Base-by-base conservation (phyloP, 208 protist genomes). In the Trypanosoma brucei region DNA sequence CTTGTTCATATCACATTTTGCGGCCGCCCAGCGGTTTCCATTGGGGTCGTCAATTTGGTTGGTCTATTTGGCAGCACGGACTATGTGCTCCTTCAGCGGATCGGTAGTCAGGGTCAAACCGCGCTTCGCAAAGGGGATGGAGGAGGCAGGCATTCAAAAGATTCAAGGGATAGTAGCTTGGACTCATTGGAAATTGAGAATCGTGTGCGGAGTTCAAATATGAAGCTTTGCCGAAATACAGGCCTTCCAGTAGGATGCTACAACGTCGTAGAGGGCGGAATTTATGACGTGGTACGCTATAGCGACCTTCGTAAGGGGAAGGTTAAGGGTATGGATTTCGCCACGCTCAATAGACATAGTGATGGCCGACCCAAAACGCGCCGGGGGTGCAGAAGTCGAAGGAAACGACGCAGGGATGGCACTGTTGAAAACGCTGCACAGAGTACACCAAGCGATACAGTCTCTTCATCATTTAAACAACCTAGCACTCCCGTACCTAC, bases 41-140 rank as follows among this genome's bases (percentile, higher is more conserved):
- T 74, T 36, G 82, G 82, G 13, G 67, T 91, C 0, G 78, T 91
- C 11, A 91, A 91, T 55, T 68, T 91, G 6, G 63, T 66, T 44
- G 40, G 73, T 7, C 62, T 91, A 33, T 62, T 91, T n/a, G 79
- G 76, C 0, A 72, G 63, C 44, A 58, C 71, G 5, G 62, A 77
- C 6, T 91, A 78, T 65, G 65, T 80, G 9, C 69, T 91, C 9
- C 71, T 85, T 34, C 22, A 56, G 14, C 33, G 2, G 2, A n/a
- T 7, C 22, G 51, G 37, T 38, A 11, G 34, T 22, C 37, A 9
- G 11, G 9, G 34, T 22, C 1, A 31, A 35, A 53, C 3, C 35
- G n/a, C 38, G 11, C 14, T 33, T 51, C 3, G 39, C 0, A 37
- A 4, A 9, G 13, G 48, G 36, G 44, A 22, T 39, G 4, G 37